Conservation (phyloP, 2,329 filamentous ascomycete species). For the Fusarium protoensiforme region DNA sequence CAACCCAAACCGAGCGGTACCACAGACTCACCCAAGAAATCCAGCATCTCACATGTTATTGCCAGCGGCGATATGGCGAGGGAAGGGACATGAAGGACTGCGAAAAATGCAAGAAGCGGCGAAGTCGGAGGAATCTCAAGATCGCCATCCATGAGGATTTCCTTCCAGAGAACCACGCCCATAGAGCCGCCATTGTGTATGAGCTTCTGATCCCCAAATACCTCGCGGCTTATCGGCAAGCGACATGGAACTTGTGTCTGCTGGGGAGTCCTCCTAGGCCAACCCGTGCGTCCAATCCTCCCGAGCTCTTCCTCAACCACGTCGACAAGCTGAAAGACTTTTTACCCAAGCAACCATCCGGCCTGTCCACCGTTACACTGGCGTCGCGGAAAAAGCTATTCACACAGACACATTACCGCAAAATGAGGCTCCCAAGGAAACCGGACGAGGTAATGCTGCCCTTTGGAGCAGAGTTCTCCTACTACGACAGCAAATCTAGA, state of each 20-base stretch:
- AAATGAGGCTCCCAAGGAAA: constrained; percentile 23
- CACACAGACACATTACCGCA: constrained; percentile 41
- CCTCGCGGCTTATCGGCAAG: constrained; percentile 48
- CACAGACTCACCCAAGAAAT: constrained; percentile 24
- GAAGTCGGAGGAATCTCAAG: constrained; percentile 21
- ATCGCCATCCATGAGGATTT: constrained; percentile 39
- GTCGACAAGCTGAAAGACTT: background rate
- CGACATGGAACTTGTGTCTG: constrained; percentile 23
- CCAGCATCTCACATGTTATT: constrained; percentile 15
- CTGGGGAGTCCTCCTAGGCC: background rate
- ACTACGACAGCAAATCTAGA: constrained; percentile 18
- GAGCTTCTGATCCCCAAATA: constrained; percentile 58
- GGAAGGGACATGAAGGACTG: constrained; percentile 9
- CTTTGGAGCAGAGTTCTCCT: constrained; percentile 31
- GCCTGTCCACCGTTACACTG: constrained; percentile 17
- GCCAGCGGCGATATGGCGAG: constrained; percentile 6
- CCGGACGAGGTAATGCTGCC: constrained; percentile 15
- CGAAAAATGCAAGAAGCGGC: constrained; percentile 20
- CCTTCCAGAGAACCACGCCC: constrained; percentile 19
- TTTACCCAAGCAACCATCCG: background rate
- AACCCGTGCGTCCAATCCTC: background rate
- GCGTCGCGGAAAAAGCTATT: constrained; percentile 42
- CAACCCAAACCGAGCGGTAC: constrained; percentile 9
- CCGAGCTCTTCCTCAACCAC: constrained; percentile 1
- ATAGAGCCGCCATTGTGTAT: constrained; percentile 59